These are phyloP conservation scores for Coniferiporia weirii DNA, from an alignment of 1,284 basidiomycete species.

Conservation along the genomic window DNA sequence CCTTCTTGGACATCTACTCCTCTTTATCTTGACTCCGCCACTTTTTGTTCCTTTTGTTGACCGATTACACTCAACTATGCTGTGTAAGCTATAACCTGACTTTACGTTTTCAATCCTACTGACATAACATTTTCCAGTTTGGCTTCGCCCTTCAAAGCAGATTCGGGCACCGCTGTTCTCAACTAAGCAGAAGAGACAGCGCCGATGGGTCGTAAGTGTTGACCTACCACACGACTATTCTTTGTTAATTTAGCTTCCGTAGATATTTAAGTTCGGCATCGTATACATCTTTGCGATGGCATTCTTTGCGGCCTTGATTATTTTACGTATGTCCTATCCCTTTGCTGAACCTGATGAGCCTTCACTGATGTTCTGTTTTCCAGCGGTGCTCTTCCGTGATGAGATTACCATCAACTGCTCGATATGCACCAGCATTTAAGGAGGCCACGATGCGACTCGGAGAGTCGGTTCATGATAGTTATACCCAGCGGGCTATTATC, in stretches of 20 bases:
- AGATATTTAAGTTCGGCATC: conserved; percentile 78
- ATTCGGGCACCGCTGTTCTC: conserved; percentile 95
- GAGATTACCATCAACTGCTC: conserved; percentile 64
- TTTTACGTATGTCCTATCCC: conserved; percentile 55
- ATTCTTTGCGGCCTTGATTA: conserved; percentile 76
- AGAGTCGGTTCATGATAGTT: not conserved
- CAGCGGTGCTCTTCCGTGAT: conserved; percentile 68
- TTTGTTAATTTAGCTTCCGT: conserved; percentile 17
- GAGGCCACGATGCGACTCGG: conserved; percentile 19
- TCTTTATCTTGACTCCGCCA: conserved; percentile 82
- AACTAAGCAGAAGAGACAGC: conserved; percentile 86
- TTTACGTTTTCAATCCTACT: conserved; percentile 8
- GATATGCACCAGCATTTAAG: conserved; percentile 74
- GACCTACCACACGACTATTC: not conserved
- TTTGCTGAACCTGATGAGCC: not conserved
- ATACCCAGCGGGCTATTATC: conserved; percentile 5
- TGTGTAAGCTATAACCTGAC: conserved; percentile 51
- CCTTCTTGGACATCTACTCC: conserved; percentile 73
- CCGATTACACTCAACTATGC: conserved; percentile 85
- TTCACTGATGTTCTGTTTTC: not conserved
- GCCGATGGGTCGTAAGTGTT: conserved; percentile 79
- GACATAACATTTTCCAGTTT: conserved; percentile 47
- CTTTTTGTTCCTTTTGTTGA: conserved; percentile 85
- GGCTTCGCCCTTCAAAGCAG: conserved; percentile 88
- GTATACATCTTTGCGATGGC: conserved; percentile 80